Base-by-base conservation (phyloP, 345 rosid genomes). In the Arabis hirsuta region DNA sequence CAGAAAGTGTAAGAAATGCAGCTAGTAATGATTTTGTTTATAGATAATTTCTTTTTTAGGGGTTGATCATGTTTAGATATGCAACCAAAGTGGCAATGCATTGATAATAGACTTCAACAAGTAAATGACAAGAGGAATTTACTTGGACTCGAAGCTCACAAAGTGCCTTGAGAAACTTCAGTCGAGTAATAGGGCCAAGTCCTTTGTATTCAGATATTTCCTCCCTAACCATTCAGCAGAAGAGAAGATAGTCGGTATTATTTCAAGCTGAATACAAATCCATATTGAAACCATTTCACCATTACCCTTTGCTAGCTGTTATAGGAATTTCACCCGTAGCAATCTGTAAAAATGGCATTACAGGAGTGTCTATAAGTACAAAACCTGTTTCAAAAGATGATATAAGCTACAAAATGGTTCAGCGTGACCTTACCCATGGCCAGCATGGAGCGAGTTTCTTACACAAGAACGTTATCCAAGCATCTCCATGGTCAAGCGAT, bases 131-230 rank as follows among this genome's bases (percentile, higher is more conserved):
- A 29, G 5, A 52, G 56, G 57, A 48, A 4, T 70, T 73, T 89
- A 93, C 98, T 52, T 85, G 83, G 31, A 83, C 86, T 47, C 98
- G 89, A 60, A 90, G 77, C 82, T 93, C 98, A 76, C 97, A 90
- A 16, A 93, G 97, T 56, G 92, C 96, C 79, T 84, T 93, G 4
- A 93, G 75, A 53, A 93, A 69, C 55, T 51, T 78, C 36, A 93
- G 76, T n/a, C 98, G 90, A 61, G 48, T 44, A 32, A 70, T 77
- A 10, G 92, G 87, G 67, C 81, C 79, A 65, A 93, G 87, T 82
- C 79, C 82, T 69, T 79, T 80, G 84, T 90, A 93, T 67, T 55
- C 74, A 8, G 82, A 53, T 59, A 86, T 76, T 78, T 93, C 97
- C 79, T 81, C 80, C 78, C 97, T 93, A 81, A 20, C 75, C 69